phyloP scores from a whole-genome alignment of 257 asterid genomes.

The Primulina eburnea region DNA sequence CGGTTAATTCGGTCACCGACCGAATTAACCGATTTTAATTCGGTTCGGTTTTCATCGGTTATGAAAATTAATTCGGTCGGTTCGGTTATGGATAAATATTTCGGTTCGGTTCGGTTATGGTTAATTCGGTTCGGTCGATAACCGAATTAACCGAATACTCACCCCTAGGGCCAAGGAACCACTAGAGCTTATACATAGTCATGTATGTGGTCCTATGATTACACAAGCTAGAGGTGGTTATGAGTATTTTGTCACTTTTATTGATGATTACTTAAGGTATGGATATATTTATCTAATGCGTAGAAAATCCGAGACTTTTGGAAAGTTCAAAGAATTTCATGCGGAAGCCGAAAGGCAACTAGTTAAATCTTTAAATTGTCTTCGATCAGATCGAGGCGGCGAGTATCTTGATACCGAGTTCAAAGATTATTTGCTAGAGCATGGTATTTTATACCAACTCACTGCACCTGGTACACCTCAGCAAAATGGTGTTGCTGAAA shows the following conservation, averaged over 20 bases:
- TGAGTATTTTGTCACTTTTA: neutral
- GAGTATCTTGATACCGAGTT: neutral
- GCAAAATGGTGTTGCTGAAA: no score
- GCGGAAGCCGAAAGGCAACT: neutral
- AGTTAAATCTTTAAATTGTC: neutral
- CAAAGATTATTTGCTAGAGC: no score
- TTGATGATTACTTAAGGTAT: neutral
- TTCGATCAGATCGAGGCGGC: slow-evolving; percentile 1
- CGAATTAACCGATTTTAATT: no score
- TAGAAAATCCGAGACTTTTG: neutral
- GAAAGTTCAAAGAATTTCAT: neutral
- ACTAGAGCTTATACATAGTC: neutral
- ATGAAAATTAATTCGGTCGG: no score
- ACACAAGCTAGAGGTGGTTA: neutral
- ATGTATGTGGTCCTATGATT: neutral
- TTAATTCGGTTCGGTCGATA: no score
- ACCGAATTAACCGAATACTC: no score
- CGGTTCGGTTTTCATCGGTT: no score
- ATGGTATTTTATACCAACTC: no score
- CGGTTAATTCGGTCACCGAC: no score
- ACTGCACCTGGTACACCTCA: no score
- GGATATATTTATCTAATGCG: neutral
- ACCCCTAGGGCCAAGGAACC: neutral
- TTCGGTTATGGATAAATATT: no score
- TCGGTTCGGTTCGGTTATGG: no score